phyloP scores from a whole-genome alignment of 331 rosid species.

The Prunus yedoensis region DNA sequence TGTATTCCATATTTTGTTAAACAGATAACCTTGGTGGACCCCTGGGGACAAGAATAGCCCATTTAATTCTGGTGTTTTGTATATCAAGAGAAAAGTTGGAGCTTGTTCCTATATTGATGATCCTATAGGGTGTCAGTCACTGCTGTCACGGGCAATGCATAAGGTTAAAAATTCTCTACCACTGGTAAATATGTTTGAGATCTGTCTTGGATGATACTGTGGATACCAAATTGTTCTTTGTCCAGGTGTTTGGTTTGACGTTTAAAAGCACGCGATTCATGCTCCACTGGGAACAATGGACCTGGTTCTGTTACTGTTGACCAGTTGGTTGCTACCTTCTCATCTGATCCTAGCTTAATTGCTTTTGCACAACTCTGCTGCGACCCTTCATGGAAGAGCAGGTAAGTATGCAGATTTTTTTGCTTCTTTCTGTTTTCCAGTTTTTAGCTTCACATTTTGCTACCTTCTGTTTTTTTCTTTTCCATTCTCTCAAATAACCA shows the following conservation, averaged over 20 bases:
- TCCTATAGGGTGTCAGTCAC: conserved; percentile 94
- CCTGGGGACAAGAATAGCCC: no score
- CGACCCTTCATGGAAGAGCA: conserved; percentile 79
- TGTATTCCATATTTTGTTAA: no score
- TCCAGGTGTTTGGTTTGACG: conserved; percentile 87
- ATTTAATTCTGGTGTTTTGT: no score
- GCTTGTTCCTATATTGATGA: conserved; percentile 98
- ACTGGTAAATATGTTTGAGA: conserved; percentile 8
- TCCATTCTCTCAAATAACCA: conserved; percentile 5
- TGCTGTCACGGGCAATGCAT: conserved; percentile 94
- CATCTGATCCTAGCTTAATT: conserved; percentile 96
- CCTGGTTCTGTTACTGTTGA: conserved; percentile 79
- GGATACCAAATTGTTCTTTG: conserved; percentile 27
- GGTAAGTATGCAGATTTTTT: conserved; percentile 40
- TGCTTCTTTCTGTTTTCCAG: background rate
- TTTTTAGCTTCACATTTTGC: conserved; percentile 1
- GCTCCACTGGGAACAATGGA: conserved; percentile 39
- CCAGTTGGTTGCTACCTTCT: conserved; percentile 90
- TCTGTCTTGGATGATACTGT: conserved; percentile 14
- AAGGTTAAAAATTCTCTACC: conserved; percentile 55
- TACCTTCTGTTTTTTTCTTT: background rate
- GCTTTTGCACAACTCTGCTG: conserved; percentile 98
- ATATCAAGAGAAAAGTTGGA: no score
- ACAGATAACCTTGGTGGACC: no score
- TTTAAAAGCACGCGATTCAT: conserved; percentile 45